These are phyloP conservation scores for Colletotrichum sp. DNA, from an alignment of 2,329 filamentous ascomycete genomes.

Conservation along the genomic window DNA sequence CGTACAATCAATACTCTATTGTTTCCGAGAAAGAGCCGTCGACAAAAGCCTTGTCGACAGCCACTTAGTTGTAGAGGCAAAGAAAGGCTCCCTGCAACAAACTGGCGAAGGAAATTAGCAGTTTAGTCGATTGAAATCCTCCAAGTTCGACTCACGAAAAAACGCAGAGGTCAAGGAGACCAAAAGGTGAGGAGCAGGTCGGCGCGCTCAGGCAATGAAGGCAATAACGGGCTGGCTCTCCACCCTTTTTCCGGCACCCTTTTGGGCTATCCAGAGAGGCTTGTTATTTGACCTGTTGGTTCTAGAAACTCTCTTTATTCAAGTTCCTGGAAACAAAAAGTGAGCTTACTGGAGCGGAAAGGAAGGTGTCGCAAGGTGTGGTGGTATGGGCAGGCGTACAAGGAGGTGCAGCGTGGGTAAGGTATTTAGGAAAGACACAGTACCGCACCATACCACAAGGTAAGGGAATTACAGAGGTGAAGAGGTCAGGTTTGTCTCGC, in stretches of 20 bases:
- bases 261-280: not conserved
- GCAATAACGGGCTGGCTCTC: not conserved
- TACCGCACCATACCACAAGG: not conserved
- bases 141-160: not conserved
- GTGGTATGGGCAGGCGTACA: not conserved
- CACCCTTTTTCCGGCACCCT: not conserved
- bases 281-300: not conserved
- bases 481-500: not conserved
- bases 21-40: not conserved
- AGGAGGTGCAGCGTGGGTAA: not conserved
- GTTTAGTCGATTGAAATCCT: not conserved
- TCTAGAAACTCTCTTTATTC: not conserved
- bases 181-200: not conserved
- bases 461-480: not conserved
- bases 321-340: not conserved
- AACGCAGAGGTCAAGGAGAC: not conserved
- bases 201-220: not conserved
- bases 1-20: not conserved
- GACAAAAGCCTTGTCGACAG: not conserved
- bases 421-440: not conserved
- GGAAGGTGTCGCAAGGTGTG: not conserved
- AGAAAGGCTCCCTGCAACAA: not conserved
- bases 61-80: not conserved
- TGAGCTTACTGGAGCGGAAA: not conserved
- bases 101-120: not conserved